These are phyloP conservation scores for Astrothelium subdiscretum DNA, from an alignment of 495 filamentous ascomycete species.

Conservation along the genomic window DNA sequence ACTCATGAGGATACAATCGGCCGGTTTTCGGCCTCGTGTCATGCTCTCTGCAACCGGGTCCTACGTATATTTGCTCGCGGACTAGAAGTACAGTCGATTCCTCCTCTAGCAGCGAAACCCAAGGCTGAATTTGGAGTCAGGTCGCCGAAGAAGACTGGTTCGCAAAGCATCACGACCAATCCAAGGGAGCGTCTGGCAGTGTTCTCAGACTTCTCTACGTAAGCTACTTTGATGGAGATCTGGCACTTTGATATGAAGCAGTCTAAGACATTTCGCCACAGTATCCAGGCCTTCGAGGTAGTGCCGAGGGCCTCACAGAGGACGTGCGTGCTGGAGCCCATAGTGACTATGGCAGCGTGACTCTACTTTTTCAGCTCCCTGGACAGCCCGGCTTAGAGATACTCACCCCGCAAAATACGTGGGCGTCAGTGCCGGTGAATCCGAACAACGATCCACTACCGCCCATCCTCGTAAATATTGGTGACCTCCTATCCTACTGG, in stretches of 20 bases:
- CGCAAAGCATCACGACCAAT: conserved; percentile 53
- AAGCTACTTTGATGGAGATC: conserved; percentile 29
- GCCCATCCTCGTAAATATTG: conserved; percentile 86
- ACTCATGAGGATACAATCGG: conserved; percentile 48
- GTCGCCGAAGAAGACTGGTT: conserved; percentile 49
- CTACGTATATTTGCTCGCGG: conserved; percentile 66
- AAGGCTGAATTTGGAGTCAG: background rate
- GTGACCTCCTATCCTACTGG: conserved; percentile 85
- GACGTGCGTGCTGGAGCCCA: conserved; percentile 58
- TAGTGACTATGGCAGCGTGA: conserved; percentile 56
- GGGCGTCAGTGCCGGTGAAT: conserved; percentile 52
- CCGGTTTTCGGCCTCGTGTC: conserved; percentile 57
- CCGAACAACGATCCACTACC: conserved; percentile 46
- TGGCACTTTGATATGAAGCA: background rate
- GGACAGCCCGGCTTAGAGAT: conserved; percentile 85
- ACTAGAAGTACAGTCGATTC: conserved; percentile 42
- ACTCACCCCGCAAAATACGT: conserved; percentile 41
- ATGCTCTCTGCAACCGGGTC: conserved; percentile 58
- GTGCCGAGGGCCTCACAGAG: conserved; percentile 34
- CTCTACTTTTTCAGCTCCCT: conserved; percentile 65
- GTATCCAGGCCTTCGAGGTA: conserved; percentile 1
- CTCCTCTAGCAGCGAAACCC: background rate
- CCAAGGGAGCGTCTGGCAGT: conserved; percentile 50
- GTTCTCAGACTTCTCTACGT: conserved; percentile 70
- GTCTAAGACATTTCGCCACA: background rate